Conservation (phyloP, 129 eudicot species). For the Solidago caesia region DNA sequence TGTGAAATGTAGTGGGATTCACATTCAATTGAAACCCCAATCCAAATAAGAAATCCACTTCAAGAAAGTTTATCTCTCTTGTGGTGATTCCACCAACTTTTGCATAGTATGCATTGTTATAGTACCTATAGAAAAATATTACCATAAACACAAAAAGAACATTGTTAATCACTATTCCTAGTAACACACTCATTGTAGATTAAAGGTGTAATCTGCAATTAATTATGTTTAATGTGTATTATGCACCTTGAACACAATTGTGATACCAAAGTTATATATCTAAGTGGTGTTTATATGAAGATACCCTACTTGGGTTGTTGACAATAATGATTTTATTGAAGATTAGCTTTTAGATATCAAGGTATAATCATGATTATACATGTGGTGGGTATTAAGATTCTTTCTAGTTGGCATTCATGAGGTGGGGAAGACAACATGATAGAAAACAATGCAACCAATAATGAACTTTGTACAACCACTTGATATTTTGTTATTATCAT, state of each 20-base stretch:
- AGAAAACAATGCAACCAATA: constrained; percentile 9
- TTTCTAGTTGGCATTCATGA: constrained; percentile 32
- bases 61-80: constrained; percentile 84
- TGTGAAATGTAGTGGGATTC: constrained; percentile 67
- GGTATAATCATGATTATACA: constrained; percentile 22
- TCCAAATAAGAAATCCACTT: constrained; percentile 91
- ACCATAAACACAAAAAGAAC: constrained; percentile 16
- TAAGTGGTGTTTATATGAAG: not conserved
- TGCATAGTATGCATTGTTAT: constrained; percentile 90
- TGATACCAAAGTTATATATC: not conserved
- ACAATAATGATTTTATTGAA: not conserved
- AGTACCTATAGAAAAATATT: constrained; percentile 50
- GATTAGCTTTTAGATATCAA: constrained; percentile 15
- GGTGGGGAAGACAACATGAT: constrained; percentile 30
- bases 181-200: not conserved
- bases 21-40: constrained; percentile 82
- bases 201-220: not conserved
- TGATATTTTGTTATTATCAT: not conserved
- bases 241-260: not conserved
- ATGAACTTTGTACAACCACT: constrained; percentile 19
- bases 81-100: constrained; percentile 95
- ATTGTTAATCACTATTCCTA: not conserved
- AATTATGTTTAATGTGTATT: too few species aligned
- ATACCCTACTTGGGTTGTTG: constrained; percentile 2
- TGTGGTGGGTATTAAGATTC: constrained; percentile 26